A percentile compares a stretch with the other conserved stretches of the same genome.
Evolutionary conservation across 1,284 basidiomycete species (phyloP).

Genomic region (Cystobasidiaceae sp.): DNA sequence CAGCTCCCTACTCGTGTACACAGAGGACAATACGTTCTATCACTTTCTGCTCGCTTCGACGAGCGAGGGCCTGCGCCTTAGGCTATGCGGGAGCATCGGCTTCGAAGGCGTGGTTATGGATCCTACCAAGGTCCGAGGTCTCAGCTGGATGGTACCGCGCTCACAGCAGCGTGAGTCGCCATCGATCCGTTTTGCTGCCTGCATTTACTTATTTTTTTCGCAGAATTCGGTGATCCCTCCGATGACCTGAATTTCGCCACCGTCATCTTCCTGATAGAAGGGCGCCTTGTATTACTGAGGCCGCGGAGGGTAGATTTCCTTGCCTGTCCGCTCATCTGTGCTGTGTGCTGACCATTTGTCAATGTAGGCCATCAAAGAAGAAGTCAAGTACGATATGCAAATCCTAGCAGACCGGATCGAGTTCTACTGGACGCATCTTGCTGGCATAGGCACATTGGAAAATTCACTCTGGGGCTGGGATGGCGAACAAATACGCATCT

Average conservation of each 20-base stretch:
- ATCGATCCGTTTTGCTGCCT: background rate
- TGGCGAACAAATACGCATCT: constrained; percentile 79
- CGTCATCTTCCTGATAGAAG: constrained; percentile 92
- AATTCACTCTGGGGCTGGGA: constrained; percentile 98
- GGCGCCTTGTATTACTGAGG: constrained; percentile 76
- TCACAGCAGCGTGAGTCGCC: constrained; percentile 75
- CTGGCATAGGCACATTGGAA: constrained; percentile 84
- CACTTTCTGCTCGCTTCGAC: constrained; percentile 91
- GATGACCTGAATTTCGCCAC: constrained; percentile 91
- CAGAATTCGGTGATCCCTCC: constrained; percentile 86
- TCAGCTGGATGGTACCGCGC: constrained; percentile 95
- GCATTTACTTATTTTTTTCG: constrained; percentile 10
- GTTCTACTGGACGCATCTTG: constrained; percentile 96
- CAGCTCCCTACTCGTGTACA: constrained; percentile 94
- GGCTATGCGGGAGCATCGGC: constrained; percentile 88
- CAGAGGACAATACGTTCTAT: constrained; percentile 87
- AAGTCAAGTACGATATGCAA: constrained; percentile 96
- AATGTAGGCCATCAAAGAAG: constrained; percentile 64
- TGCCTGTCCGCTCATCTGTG: background rate
- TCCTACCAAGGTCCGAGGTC: constrained; percentile 75
- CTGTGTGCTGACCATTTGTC: constrained; percentile 43
- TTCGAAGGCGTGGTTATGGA: constrained; percentile 85
- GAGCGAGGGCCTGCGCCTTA: constrained; percentile 63
- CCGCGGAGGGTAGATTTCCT: constrained; percentile 42
- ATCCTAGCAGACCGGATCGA: constrained; percentile 93